phyloP scores from a whole-genome alignment of 2,329 filamentous ascomycete species.

The Colletotrichum melonis region DNA sequence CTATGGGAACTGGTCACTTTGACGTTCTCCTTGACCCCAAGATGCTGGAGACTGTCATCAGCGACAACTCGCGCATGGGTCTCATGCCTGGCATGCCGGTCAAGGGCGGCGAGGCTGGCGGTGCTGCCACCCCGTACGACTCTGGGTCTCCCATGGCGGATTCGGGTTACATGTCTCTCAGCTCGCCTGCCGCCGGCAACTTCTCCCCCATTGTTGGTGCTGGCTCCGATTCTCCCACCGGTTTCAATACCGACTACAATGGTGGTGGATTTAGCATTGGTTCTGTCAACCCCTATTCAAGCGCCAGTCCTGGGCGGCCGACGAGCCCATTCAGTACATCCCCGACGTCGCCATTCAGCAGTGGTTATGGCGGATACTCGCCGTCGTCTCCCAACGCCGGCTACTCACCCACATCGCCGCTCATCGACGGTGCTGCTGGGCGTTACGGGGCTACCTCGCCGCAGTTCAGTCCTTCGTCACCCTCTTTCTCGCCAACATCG shows the following conservation, averaged over 20 bases:
- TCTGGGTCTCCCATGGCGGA: slow-evolving; percentile 83
- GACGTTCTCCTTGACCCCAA: slow-evolving; percentile 93
- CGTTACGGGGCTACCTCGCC: slow-evolving; percentile 67
- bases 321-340: slow-evolving; percentile 84
- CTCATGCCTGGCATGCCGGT: slow-evolving; percentile 83
- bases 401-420: slow-evolving; percentile 82
- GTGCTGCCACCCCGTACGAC: slow-evolving; percentile 95
- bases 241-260: slow-evolving; percentile 73
- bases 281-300: slow-evolving; percentile 73
- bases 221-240: slow-evolving; percentile 77
- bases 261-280: slow-evolving; percentile 58
- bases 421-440: slow-evolving; percentile 64
- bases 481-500: slow-evolving; percentile 72
- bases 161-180: slow-evolving; percentile 73
- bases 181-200: slow-evolving; percentile 68
- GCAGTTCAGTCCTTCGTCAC: slow-evolving; percentile 72
- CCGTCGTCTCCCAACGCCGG: slow-evolving; percentile 80
- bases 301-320: slow-evolving; percentile 69
- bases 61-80: slow-evolving; percentile 88
- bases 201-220: slow-evolving; percentile 83
- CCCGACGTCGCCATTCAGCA: slow-evolving; percentile 71
- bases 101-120: slow-evolving; percentile 80
- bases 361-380: slow-evolving; percentile 73
- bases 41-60: slow-evolving; percentile 95
- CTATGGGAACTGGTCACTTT: slow-evolving; percentile 96